Base-by-base conservation (phyloP, 2,329 filamentous ascomycete genomes). In the Emericellopsis atlantica region DNA sequence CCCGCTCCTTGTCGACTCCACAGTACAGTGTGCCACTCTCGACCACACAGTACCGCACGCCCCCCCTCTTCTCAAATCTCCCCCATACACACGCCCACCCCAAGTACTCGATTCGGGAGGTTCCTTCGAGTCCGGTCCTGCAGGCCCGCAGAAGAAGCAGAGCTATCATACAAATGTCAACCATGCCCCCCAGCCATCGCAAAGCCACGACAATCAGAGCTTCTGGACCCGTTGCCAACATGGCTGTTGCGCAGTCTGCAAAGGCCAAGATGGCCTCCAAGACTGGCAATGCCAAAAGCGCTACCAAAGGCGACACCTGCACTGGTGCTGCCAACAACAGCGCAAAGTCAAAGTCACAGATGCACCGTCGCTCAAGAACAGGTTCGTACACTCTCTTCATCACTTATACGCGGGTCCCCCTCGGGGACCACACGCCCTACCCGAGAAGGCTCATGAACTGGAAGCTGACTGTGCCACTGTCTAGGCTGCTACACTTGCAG, bases 311-410 rank as follows among this genome's bases (percentile, higher is more conserved):
- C 26, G 26, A 29, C 26, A 29, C 26, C 26, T 9, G 26, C 26
- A 29, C 26, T 12, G 12, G 12, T 6, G 26, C 12, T 12, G 33
- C 33, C 47, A 62, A 51, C 57, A 68, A 66, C 36, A 37, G 21
- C 54, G 60, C 76, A 48, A 86, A 84, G 65, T 67, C 75, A 56
- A 82, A 84, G 64, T 67, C 79, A 54, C 90, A 94, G 70, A 88
- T 92, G 80, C 90, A 95, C 64, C 81, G 88, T 61, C 79, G 90
- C 56, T 95, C 90, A 63, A 80, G 90, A 66, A 93, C 88, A 78
- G 89, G 89, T 95, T 74, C 57, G 82, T 76, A 43, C 14, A 14
- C n/a, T 33, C 41, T 42, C 21, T 29, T 21, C 26, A 26, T 26
- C 18, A 22, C 26, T 29, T 42, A 38, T 5, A 8, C 26, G 32